phyloP scores from a whole-genome alignment of 176 grass and related monocot genomes.

The Eragrostis curvula region DNA sequence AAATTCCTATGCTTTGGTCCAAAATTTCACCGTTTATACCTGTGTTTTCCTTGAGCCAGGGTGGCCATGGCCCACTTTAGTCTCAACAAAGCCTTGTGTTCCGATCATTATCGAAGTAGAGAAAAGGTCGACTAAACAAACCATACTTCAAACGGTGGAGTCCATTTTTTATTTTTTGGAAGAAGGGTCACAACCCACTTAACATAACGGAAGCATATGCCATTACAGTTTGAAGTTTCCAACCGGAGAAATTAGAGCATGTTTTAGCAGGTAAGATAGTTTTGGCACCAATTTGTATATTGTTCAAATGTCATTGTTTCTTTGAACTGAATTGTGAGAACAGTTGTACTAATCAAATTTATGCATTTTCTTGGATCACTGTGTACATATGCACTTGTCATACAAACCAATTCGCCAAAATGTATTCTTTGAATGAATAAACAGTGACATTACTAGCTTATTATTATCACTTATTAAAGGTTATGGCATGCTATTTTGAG shows the following conservation, averaged over 20 bases:
- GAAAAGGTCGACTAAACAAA: too few relatives aligned
- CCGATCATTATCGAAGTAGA: too few relatives aligned
- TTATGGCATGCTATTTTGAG: not conserved
- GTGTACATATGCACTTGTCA: not conserved
- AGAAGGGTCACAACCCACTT: too few relatives aligned
- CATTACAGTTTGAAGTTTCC: too few relatives aligned
- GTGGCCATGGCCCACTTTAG: too few relatives aligned
- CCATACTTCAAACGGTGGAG: too few relatives aligned
- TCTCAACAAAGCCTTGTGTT: too few relatives aligned
- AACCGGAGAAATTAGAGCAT: not conserved
- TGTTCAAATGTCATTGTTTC: not conserved
- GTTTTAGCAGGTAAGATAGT: not conserved
- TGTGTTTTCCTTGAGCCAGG: too few relatives aligned
- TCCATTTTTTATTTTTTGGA: too few relatives aligned
- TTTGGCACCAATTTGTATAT: not conserved
- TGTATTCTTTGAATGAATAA: not conserved
- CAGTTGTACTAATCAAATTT: not conserved
- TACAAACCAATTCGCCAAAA: not conserved
- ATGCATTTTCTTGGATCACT: not conserved
- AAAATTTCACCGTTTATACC: too few relatives aligned
- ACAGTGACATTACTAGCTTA: not conserved
- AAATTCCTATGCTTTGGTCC: too few relatives aligned
- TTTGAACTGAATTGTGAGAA: slow-evolving; percentile 1
- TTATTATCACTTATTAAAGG: not conserved
- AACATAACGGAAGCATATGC: too few relatives aligned